Evolutionary conservation across 352 stramenopile species (phyloP), one percentile per base, ranked within the genome.

Genomic region (Albugo candida): DNA sequence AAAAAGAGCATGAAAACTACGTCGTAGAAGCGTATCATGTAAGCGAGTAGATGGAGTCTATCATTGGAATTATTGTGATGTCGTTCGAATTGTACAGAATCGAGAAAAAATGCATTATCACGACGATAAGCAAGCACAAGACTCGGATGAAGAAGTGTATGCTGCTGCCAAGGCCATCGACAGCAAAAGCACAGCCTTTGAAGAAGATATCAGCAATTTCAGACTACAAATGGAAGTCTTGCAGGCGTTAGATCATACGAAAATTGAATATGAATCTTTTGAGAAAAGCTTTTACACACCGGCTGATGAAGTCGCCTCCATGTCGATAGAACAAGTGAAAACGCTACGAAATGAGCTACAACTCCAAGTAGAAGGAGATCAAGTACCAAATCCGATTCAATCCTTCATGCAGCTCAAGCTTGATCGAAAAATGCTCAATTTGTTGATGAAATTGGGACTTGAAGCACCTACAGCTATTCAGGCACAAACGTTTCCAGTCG

Each of bases 111-210:
- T 36, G 20, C 14, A 35, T 37, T 55, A 34, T 21, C 36, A 18
- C 58, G 24, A 48, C 18, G 43, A 8, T 2, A 41, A 48, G 17
- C 43, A 27, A 19, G 57, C 45, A 40, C 64, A 50, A 13, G 65
- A 83, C 54, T 84, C 75, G 12, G 75, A 87, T 40, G 67, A 84
- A 51, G 75, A 87, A 61, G 75, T 87, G 19, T 87, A 87, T 47
- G 59, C 64, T 2, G 61, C 64, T 3, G 75, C 71, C 3, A 76
- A 72, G 51, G 56, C 63, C 35, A 31, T 70, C 1, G 68, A 81
- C 34, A 48, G 27, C n/a, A 54, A 52, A 40, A 53, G 52, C 60
- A 24, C 19, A 42, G 24, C 12, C 20, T 11, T 4, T 0, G 36
- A 51, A 51, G 48, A 51, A n/a, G 49, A 64, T 19, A 45, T 52